Conservation (phyloP, 176 grass and related monocot species). For the Oryza nivara region DNA sequence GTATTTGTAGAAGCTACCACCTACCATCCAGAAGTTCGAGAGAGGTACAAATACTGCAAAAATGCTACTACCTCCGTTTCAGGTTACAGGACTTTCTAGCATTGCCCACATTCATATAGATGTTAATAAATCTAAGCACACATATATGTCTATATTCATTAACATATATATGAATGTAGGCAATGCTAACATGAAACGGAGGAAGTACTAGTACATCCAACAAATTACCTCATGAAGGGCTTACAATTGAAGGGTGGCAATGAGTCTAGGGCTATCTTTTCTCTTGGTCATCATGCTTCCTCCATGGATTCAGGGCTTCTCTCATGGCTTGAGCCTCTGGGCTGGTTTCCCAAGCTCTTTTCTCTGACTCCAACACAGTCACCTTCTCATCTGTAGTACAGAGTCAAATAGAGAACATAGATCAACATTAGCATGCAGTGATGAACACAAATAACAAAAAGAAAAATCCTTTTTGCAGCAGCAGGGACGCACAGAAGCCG, state of each 20-base stretch:
- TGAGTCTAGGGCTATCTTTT: slow-evolving; percentile 43
- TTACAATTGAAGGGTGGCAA: slow-evolving; percentile 6
- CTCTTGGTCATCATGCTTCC: slow-evolving; percentile 61
- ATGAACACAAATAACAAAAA: not conserved
- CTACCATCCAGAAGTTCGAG: not conserved
- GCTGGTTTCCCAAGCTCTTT: slow-evolving; percentile 83
- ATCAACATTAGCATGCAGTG: not conserved
- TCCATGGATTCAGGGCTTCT: slow-evolving; percentile 88
- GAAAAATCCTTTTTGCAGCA: not conserved
- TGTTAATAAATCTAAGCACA: too few species aligned
- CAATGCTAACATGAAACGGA: too few species aligned
- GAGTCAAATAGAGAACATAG: slow-evolving; percentile 11
- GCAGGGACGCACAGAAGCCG: slow-evolving; percentile 72
- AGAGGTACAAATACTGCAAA: not conserved
- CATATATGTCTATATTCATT: too few species aligned
- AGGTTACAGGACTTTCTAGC: too few species aligned
- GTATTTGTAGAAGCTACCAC: not conserved
- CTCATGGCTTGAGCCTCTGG: slow-evolving; percentile 72
- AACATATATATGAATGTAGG: too few species aligned
- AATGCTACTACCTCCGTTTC: not conserved
- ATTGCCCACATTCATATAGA: too few species aligned
- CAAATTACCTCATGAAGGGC: slow-evolving; percentile 10
- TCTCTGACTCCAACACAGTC: slow-evolving; percentile 71
- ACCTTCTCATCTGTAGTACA: slow-evolving; percentile 80
- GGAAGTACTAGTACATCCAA: not conserved